Percentiles rank a stretch among this genome's conserved stretches.
Conservation (phyloP, 1,139 yeast species). For the Candida sp. region DNA sequence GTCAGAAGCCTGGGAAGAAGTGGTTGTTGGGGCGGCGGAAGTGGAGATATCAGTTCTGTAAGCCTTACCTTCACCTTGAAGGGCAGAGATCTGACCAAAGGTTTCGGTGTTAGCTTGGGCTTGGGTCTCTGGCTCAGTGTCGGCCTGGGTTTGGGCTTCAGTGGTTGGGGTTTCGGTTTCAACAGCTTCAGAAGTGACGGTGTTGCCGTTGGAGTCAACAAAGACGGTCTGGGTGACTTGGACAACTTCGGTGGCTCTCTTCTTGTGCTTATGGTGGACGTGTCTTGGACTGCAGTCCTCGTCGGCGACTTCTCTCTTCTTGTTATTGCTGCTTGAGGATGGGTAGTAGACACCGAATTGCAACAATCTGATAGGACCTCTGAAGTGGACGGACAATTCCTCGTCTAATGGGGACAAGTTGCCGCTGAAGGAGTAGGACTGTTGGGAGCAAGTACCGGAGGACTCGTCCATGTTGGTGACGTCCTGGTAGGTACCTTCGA, state of each 20-base stretch:
- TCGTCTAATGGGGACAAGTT: slow-evolving; percentile 69
- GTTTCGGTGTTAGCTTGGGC: slow-evolving; percentile 14
- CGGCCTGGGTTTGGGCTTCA: slow-evolving; percentile 6
- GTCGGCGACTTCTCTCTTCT: slow-evolving; percentile 31
- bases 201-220: slow-evolving; percentile 60
- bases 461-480: slow-evolving; percentile 57
- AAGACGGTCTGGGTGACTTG: slow-evolving; percentile 79
- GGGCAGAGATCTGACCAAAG: slow-evolving; percentile 21
- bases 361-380: slow-evolving; percentile 72
- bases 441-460: slow-evolving; percentile 57
- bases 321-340: slow-evolving; percentile 32
- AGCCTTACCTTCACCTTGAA: slow-evolving; percentile 13
- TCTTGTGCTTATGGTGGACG: slow-evolving; percentile 65
- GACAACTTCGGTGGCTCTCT: slow-evolving; percentile 63
- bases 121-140: not conserved
- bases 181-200: slow-evolving; percentile 37
- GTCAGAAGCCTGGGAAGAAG: slow-evolving; percentile 29
- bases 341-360: slow-evolving; percentile 70
- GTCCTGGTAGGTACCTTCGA: slow-evolving; percentile 63
- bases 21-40: slow-evolving; percentile 25
- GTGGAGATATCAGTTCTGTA: slow-evolving; percentile 24
- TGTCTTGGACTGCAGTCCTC: slow-evolving; percentile 47
- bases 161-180: slow-evolving; percentile 32
- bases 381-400: slow-evolving; percentile 77
- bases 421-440: slow-evolving; percentile 56